Evolutionary conservation across 768 basidiomycete genomes (phyloP).

Genomic region (Leucocoprinus birnbaumii): DNA sequence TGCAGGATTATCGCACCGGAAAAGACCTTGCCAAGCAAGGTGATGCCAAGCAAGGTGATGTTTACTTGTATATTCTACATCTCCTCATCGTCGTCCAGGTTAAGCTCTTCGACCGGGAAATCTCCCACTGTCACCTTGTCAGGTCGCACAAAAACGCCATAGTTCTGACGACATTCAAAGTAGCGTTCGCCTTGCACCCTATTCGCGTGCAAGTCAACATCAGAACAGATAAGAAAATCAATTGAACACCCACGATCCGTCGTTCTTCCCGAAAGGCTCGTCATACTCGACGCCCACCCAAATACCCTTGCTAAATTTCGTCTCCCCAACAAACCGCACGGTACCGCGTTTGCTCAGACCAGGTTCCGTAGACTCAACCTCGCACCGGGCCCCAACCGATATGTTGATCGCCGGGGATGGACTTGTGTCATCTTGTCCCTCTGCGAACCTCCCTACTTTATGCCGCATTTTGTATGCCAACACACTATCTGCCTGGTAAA

Average conservation of each 20-base stretch:
- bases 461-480: constrained; percentile 84
- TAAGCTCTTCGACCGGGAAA: constrained; percentile 80
- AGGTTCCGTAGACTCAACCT: constrained; percentile 71
- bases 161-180: constrained; percentile 73
- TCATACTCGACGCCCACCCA: constrained; percentile 97
- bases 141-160: constrained; percentile 85
- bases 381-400: constrained; percentile 71
- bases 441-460: constrained; percentile 87
- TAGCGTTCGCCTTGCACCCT: constrained; percentile 87
- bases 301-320: constrained; percentile 68
- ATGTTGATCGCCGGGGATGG: constrained; percentile 41
- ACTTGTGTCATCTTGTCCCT: constrained; percentile 29
- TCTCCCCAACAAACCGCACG: constrained; percentile 81
- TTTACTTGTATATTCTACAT: too few relatives aligned
- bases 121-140: constrained; percentile 83
- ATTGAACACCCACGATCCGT: constrained; percentile 74
- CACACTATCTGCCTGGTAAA: constrained; percentile 67
- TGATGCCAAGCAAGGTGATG: too few relatives aligned
- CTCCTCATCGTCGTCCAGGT: constrained; percentile 73
- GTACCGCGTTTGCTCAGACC: constrained; percentile 78
- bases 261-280: constrained; percentile 93
- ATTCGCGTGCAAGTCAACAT: constrained; percentile 7
- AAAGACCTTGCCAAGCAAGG: too few relatives aligned
- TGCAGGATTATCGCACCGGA: too few relatives aligned
- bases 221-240: constrained; percentile 1